phyloP scores from a whole-genome alignment of 2,329 filamentous ascomycete species.

The Catunica adiposa region DNA sequence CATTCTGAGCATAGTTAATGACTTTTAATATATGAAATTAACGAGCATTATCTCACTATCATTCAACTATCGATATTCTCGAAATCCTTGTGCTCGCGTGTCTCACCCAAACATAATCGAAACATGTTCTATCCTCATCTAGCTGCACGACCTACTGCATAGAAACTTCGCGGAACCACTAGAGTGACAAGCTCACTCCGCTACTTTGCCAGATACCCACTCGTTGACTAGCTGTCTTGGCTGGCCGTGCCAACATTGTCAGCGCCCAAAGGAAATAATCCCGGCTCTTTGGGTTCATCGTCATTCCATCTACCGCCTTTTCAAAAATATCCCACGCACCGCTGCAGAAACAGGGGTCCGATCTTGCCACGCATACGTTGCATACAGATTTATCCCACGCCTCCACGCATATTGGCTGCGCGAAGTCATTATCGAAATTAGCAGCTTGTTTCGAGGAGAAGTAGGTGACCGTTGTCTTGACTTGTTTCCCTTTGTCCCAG shows the following conservation, averaged over 20 bases:
- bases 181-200: neutral
- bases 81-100: neutral
- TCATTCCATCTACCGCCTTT: constrained; percentile 1
- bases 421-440: neutral
- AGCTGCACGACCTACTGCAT: neutral
- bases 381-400: neutral
- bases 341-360: neutral
- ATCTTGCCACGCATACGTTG: constrained; percentile 2
- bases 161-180: neutral
- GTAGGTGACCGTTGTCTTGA: neutral
- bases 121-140: neutral
- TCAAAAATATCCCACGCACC: neutral
- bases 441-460: neutral
- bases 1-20: no score
- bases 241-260: neutral
- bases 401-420: neutral
- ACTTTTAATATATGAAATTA: no score
- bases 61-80: neutral
- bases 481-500: neutral
- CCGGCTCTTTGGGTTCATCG: neutral
- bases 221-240: neutral
- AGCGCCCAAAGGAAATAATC: neutral
- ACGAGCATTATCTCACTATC: no score
- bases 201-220: neutral
- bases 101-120: neutral